Evolutionary conservation across 495 filamentous ascomycete species (phyloP).

Genomic region (Penicillium turbatum): DNA sequence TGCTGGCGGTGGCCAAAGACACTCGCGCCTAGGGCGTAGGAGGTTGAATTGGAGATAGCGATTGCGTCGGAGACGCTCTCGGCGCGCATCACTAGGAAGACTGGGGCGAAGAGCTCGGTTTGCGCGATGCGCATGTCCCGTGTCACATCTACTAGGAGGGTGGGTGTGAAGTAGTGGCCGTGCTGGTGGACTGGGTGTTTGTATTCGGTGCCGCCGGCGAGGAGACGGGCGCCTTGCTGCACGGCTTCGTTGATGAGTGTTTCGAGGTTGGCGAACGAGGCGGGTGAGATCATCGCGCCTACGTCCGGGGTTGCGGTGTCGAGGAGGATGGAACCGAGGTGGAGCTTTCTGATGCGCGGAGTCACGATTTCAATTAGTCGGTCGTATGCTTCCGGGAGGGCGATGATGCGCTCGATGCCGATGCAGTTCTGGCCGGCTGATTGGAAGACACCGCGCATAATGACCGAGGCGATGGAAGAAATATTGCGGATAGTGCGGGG

Average conservation of each 20-base stretch:
- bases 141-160: slow-evolving; percentile 79
- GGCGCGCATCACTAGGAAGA: slow-evolving; percentile 79
- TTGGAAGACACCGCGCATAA: slow-evolving; percentile 91
- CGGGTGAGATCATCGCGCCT: slow-evolving; percentile 82
- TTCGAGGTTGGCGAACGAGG: slow-evolving; percentile 66
- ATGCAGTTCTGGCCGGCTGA: slow-evolving; percentile 98
- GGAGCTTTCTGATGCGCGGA: slow-evolving; percentile 65
- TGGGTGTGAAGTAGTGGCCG: slow-evolving; percentile 90
- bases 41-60: slow-evolving; percentile 67
- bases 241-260: slow-evolving; percentile 72
- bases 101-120: slow-evolving; percentile 86
- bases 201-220: slow-evolving; percentile 72
- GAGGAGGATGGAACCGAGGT: slow-evolving; percentile 63
- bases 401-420: slow-evolving; percentile 90
- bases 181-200: slow-evolving; percentile 62
- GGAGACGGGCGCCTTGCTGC: slow-evolving; percentile 67
- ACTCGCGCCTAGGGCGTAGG: slow-evolving; percentile 73
- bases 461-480: slow-evolving; percentile 64
- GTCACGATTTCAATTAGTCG: slow-evolving; percentile 65
- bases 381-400: slow-evolving; percentile 67
- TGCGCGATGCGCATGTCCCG: slow-evolving; percentile 78
- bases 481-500: slow-evolving; percentile 56
- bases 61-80: slow-evolving; percentile 57
- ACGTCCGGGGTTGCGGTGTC: slow-evolving; percentile 57
- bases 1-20: slow-evolving; percentile 63